Conservation (phyloP, 176 grass and related monocot genomes). For the Ensete ventricosum region DNA sequence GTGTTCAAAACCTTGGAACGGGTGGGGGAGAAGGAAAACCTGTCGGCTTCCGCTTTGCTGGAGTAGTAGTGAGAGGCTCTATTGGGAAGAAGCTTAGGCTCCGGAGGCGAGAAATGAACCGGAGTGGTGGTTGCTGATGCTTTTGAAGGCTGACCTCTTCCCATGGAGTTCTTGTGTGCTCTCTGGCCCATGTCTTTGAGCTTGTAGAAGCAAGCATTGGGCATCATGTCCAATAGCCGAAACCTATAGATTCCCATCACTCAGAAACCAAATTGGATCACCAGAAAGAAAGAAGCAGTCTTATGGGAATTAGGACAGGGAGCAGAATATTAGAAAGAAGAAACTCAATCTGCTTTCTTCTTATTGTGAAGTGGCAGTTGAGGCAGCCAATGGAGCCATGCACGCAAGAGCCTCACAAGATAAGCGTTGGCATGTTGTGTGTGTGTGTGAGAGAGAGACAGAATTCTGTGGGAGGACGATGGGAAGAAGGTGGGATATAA, state of each 20-base stretch:
- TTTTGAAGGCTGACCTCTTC: neutral
- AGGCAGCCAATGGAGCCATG: no score
- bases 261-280: neutral
- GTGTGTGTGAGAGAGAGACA: no score
- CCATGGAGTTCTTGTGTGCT: neutral
- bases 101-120: neutral
- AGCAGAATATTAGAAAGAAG: neutral
- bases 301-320: neutral
- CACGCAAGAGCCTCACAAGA: no score
- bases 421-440: no score
- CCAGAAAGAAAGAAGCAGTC: neutral
- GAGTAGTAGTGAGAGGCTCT: constrained; percentile 1
- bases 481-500: neutral
- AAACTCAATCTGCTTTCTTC: no score
- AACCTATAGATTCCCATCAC: constrained; percentile 35
- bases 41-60: neutral
- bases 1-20: neutral
- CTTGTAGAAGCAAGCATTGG: constrained; percentile 42
- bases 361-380: no score
- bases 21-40: neutral
- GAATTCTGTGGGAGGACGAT: neutral
- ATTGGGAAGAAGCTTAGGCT: neutral
- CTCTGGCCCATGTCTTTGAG: constrained; percentile 30
- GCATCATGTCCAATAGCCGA: constrained; percentile 33
- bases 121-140: neutral